phyloP scores from a whole-genome alignment of 352 stramenopile species.

The Globisporangium cylindrosporum region DNA sequence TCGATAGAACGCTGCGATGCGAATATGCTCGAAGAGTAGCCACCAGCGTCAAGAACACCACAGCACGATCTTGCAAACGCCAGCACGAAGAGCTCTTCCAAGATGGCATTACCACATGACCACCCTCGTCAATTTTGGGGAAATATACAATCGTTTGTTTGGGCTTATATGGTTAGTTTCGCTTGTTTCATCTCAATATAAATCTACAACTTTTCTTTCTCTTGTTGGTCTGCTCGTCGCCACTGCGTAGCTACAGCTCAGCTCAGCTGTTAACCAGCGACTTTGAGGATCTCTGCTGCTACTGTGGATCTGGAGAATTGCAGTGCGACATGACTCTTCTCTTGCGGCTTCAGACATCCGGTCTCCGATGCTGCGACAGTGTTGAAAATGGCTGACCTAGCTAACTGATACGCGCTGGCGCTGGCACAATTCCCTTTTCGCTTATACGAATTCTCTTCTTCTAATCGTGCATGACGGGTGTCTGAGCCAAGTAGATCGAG shows the following conservation, averaged over 20 bases:
- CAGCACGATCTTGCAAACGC: too few relatives aligned
- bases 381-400: not conserved
- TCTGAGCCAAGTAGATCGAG: conserved; percentile 32
- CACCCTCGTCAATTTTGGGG: not conserved
- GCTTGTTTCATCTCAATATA: not conserved
- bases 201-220: not conserved
- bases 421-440: too few relatives aligned
- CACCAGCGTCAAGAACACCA: too few relatives aligned
- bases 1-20: not conserved
- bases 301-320: not conserved
- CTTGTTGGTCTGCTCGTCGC: not conserved
- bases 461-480: conserved; percentile 12
- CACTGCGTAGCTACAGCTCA: not conserved
- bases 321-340: not conserved
- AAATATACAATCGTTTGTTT: not conserved
- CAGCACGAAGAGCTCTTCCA: too few relatives aligned
- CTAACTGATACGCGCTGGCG: not conserved
- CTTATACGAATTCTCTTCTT: not conserved
- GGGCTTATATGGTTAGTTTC: not conserved
- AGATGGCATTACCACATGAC: too few relatives aligned
- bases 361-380: not conserved
- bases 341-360: not conserved
- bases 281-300: not conserved
- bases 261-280: not conserved
- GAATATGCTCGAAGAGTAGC: too few relatives aligned